Base-by-base conservation (phyloP, 805 yeast genomes). In the Komagataella populi region DNA sequence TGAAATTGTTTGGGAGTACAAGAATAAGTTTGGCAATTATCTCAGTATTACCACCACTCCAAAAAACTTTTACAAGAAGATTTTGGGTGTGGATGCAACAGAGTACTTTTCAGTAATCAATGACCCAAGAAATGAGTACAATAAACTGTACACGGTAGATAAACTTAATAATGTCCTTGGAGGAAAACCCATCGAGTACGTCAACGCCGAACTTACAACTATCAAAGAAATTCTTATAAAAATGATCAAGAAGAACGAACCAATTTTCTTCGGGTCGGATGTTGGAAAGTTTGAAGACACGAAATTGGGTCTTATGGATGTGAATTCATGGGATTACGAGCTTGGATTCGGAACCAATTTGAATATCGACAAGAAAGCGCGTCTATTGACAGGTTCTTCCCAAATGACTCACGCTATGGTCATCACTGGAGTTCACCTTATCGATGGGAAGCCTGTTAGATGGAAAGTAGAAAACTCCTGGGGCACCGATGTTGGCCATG, bases 371-470 rank as follows among this genome's bases (percentile, higher is more conserved):
- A 72, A 73, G 52, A 61, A 60, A 36, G 68, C 65, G 53, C 58
- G 70, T 45, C 55, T 66, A 30, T 50, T 63, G 53, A 54, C 68
- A 10, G 69, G 68, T 8, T 66, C 70, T 5, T 83, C 90, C 22
- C 73, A 78, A 57, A 86, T 88, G 93, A 87, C 95, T 14, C 96
- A 87, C 61, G 96, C 96, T 36, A 87, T 87, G 96, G 80, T 82
- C 6, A 74, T 87, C 55, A 81, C 88, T 18, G 95, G 86, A 46
- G 93, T 86, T 49, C 90, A 87, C 64, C 64, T 88, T 24, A 84
- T 80, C 54, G 66, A 71, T 39, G 84, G 81, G 6, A 71, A 73
- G 56, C 87, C 89, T 23, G 66, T 77, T 23, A 76, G 88, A 60
- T 84, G 87, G 78, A 76, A 79, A 61, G 88, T 84, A 47, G 89